Base-by-base conservation (phyloP, 1,284 basidiomycete species). In the Ganoderma resinaceum region DNA sequence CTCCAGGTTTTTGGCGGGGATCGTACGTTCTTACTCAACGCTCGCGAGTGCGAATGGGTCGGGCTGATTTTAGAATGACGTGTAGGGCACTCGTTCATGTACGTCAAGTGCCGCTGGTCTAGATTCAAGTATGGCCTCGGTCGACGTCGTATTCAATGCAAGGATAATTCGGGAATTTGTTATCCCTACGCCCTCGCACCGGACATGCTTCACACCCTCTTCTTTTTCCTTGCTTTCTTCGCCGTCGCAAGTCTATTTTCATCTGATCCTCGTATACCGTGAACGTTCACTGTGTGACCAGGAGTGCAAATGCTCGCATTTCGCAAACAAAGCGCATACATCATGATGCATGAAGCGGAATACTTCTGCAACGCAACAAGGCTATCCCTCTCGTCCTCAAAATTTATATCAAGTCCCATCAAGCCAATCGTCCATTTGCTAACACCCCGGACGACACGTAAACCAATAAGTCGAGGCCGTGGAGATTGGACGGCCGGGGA, bases 21-120 rank as follows among this genome's bases (percentile, higher is more conserved):
- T 37, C 31, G 64, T 69, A 60, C 42, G 64, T 66, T 29, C 29
- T 42, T 33, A 57, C 31, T 52, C 46, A 53, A 55, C 35, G 49
- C 35, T 40, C 52, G 18, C 20, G 40, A 9, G 14, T 55, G 26
- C 42, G 29, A 2, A 33, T 55, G 55, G 49, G 57, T 23, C 46
- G 55, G 57, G 42, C 57, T 58, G 26, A 35, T 42, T 40, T 40
- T 60, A 12, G 11, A 26, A 18, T 38, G 37, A 38, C 37, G 58
- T 12, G 26, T 37, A 38, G 37, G 33, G 37, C 20, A n/a, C 35
- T 23, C 37, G 14, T 23, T n/a, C 20, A 26, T 49, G 63, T 65
- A 65, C 23, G 20, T 33, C 37, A 59, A 26, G 14, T 52, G 46
- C 46, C n/a, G 42, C 42, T 37, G 35, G 38, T 40, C 35, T 38